Evolutionary conservation across 2,329 filamentous ascomycete genomes (phyloP), one percentile per base, ranked within the genome.

Genomic region (Colletotrichum incanum): DNA sequence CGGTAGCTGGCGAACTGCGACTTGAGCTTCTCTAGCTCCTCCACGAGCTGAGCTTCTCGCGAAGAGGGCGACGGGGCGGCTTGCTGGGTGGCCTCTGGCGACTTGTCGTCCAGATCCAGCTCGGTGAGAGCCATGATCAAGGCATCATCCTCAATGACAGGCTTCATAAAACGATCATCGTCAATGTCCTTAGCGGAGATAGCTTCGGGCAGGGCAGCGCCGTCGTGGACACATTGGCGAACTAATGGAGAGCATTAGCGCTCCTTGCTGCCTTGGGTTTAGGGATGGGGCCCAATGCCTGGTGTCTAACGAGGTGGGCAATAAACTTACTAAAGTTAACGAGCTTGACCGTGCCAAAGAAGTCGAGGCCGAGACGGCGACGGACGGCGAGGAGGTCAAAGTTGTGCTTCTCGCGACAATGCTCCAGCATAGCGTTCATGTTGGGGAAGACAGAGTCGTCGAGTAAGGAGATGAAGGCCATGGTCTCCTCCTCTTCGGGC

Each of bases 111-210:
- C 12, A 88, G 86, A 23, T 81, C 80, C 16, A 97, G 85, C 74
- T 98, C 96, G 74, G 97, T 96, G 26, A 99, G 86, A 67, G 90
- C 93, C 79, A 97, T 95, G 41, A 99, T 90, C 65, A 98, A 85
- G 5, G 95, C 93, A 80, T 99, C 96, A 76, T 98, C 94, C 71
- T 96, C 92, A 9, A 99, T 84, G 5, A 95, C 92, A 0, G 96
- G 96, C 79, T 93, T 93, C 71, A 99, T 86, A 78, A 92, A 97
- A 75, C 89, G 87, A 74, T 98, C 96, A 73, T 94, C 90, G n/a
- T 91, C 87, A 74, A 98, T 91, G 34, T 91, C 86, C 2, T 86
- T 84, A 45, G 85, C 84, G 3, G 90, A 86, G 70, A 94, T 91
- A 54, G 92, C 82, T 70, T 88, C 86, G 0, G 90, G 90, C 3